Evolutionary conservation across 768 basidiomycete genomes (phyloP).

Genomic region (Tulasnella sp.): DNA sequence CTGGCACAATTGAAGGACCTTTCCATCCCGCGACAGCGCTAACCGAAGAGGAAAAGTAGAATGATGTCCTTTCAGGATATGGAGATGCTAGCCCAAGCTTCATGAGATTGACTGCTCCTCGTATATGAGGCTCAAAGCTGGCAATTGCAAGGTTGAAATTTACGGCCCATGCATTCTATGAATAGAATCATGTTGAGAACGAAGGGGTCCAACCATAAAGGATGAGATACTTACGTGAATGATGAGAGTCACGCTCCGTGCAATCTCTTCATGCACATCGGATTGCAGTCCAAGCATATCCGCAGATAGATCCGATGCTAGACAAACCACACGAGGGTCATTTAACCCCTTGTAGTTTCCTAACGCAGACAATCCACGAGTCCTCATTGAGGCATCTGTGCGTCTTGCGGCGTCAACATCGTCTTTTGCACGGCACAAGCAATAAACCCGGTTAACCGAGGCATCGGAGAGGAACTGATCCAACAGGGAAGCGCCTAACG

Average conservation of each 20-base stretch:
- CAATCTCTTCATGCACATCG: conserved; percentile 22
- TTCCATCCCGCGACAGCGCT: conserved; percentile 9
- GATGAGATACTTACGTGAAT: conserved; percentile 21
- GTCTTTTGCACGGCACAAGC: conserved; percentile 37
- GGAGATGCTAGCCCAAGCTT: conserved; percentile 24
- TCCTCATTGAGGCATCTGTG: conserved; percentile 31
- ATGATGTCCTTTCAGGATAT: conserved; percentile 22
- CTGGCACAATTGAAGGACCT: not conserved
- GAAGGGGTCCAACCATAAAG: not conserved
- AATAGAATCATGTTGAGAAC: not conserved
- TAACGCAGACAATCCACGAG: conserved; percentile 28
- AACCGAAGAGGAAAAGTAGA: conserved; percentile 30
- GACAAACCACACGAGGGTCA: not conserved
- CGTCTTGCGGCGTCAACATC: conserved; percentile 34
- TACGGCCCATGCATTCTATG: conserved; percentile 29
- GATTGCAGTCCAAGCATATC: conserved; percentile 25
- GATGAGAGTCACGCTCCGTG: conserved; percentile 22
- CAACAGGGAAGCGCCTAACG: conserved; percentile 43
- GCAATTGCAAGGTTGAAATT: conserved; percentile 28
- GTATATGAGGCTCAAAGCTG: conserved; percentile 29
- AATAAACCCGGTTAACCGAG: conserved; percentile 33
- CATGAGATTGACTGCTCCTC: conserved; percentile 28
- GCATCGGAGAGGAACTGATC: conserved; percentile 30
- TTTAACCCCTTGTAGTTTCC: not conserved
- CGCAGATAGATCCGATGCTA: conserved; percentile 21